Evolutionary conservation across 1,139 yeast species (phyloP).

Genomic region (Zygoascus hellenicus): DNA sequence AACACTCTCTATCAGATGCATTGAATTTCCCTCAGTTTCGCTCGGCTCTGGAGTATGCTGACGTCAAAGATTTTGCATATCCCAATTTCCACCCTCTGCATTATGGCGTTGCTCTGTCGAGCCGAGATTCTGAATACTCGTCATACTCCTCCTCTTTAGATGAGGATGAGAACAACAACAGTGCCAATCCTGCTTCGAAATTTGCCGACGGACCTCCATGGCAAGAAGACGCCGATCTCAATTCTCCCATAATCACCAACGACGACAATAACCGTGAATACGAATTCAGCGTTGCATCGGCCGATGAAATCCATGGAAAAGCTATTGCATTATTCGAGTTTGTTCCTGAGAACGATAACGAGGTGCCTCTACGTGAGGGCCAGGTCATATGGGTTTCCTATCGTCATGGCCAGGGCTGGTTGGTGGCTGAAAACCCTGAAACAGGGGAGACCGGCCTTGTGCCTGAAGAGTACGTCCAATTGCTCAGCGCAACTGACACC

Average conservation of each 20-base stretch:
- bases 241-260: conserved; percentile 24
- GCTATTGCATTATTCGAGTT: conserved; percentile 90
- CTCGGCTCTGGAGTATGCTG: conserved; percentile 35
- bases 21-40: conserved; percentile 25
- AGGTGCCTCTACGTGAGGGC: conserved; percentile 70
- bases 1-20: neutral
- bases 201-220: conserved; percentile 33
- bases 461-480: conserved; percentile 88
- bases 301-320: conserved; percentile 46
- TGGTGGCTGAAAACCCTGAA: conserved; percentile 80
- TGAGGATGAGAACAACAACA: conserved; percentile 17
- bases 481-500: conserved; percentile 23
- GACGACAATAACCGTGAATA: conserved; percentile 29
- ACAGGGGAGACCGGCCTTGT: conserved; percentile 86
- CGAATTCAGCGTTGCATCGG: conserved; percentile 31
- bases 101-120: conserved; percentile 41
- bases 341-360: conserved; percentile 90
- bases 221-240: conserved; percentile 31
- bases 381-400: conserved; percentile 82
- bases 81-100: conserved; percentile 59
- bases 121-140: conserved; percentile 21
- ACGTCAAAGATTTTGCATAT: conserved; percentile 77
- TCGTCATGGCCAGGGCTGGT: conserved; percentile 98
- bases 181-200: conserved; percentile 11
- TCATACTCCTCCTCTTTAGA: conserved; percentile 25